These are phyloP conservation scores for Candida methanosorbosa DNA, from an alignment of 805 yeast species.

Conservation along the genomic window DNA sequence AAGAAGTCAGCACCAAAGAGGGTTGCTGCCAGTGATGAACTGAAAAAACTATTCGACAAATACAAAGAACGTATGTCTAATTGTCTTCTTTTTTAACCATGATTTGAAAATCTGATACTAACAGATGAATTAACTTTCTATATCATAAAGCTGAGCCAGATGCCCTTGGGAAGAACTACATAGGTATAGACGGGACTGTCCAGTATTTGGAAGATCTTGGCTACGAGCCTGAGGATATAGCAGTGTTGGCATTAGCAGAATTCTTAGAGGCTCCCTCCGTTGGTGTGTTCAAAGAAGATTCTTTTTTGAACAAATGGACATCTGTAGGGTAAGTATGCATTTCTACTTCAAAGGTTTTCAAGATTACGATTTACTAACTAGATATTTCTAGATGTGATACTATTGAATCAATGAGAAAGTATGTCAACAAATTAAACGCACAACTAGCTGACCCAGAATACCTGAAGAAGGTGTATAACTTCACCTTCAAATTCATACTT, in stretches of 20 bases:
- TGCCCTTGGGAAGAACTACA: slow-evolving; percentile 23
- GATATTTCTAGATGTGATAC: not conserved
- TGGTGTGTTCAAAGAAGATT: slow-evolving; percentile 46
- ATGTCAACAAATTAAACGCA: slow-evolving; percentile 23
- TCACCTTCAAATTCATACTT: slow-evolving; percentile 57
- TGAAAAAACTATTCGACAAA: slow-evolving; percentile 26
- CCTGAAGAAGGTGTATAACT: slow-evolving; percentile 56
- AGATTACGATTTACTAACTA: slow-evolving; percentile 1
- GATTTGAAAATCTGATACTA: not conserved
- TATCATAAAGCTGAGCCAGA: slow-evolving; percentile 8
- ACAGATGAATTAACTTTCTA: no score
- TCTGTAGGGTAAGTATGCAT: slow-evolving; percentile 9
- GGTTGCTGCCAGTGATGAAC: not conserved
- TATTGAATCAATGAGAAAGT: slow-evolving; percentile 38
- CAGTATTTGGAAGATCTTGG: slow-evolving; percentile 57
- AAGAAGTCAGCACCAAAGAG: not conserved
- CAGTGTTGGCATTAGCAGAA: slow-evolving; percentile 62
- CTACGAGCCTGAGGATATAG: slow-evolving; percentile 66
- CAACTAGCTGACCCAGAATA: slow-evolving; percentile 30
- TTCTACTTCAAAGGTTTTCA: not conserved
- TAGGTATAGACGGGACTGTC: slow-evolving; percentile 77
- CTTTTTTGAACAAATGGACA: slow-evolving; percentile 55
- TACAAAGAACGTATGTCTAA: slow-evolving; percentile 17
- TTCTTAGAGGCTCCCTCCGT: slow-evolving; percentile 56
- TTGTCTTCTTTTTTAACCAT: no score